Evolutionary conservation across 352 stramenopile genomes (phyloP), one percentile per base, ranked within the genome.

Genomic region (Globisporangium camurandrum): DNA sequence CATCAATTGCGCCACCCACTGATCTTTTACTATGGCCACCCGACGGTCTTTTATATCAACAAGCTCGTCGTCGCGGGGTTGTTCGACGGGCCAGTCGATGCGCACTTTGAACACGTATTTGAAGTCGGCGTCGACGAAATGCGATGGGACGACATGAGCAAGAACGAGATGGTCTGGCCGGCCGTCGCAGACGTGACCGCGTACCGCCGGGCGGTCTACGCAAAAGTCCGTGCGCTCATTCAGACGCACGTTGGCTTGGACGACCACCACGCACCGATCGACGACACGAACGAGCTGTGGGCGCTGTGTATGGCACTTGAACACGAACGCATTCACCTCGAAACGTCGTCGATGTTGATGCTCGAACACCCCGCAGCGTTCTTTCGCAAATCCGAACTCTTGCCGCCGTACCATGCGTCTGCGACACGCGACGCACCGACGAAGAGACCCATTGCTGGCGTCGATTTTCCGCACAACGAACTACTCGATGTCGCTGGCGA

Each of bases 21-120:
- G 57, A 97, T 98, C 44, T 99, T 99, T 58, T 99, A 99, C 74
- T 99, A 98, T 66, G 96, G 95, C 41, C 96, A 99, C 54, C 88
- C 95, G 4, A 95, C 94, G 4, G 88, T 82, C 56, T 91, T 99
- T 44, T 98, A 96, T 63, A 81, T 98, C 48, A 99, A 99, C 75
- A 99, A 99, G 66, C 82, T 98, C 28, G 77, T 94, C 39, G 82
- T 98, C 9, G 79, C 89, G 23, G 92, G 91, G 0, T 81, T 98
- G 19, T 62, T 98, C 19, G 41, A 66, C 1, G 78, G 82, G 44
- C 81, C 89, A 7, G 77, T 98, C 33, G 95, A 98, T 56, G 57
- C 86, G 3, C 86, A 97, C 63, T 98, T 97, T 56, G 94, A 99
- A 69, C 84, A 93, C 40, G 80, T 98, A 49, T 98, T 98, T 54